A percentile compares a stretch with the other conserved stretches of the same genome.
These are phyloP conservation scores for Aschersonia sp. DNA, from an alignment of 2,329 filamentous ascomycete species.

Conservation along the genomic window DNA sequence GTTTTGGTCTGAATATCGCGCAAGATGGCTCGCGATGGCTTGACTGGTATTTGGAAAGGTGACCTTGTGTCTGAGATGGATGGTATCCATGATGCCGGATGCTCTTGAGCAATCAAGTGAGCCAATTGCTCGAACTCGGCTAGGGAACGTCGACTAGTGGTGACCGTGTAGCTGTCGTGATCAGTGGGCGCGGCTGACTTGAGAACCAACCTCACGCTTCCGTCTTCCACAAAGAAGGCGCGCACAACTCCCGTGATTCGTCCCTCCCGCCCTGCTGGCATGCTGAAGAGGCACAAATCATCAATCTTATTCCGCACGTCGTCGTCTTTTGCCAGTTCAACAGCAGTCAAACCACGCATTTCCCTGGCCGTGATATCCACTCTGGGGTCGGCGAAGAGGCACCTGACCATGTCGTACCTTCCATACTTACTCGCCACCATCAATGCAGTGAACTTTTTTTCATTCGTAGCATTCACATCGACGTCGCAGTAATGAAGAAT, in stretches of 20 bases:
- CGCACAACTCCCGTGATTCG: constrained; percentile 86
- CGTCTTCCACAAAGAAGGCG: constrained; percentile 95
- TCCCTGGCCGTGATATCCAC: constrained; percentile 80
- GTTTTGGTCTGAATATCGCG: constrained; percentile 77
- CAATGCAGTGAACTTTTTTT: constrained; percentile 84
- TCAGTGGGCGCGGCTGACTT: constrained; percentile 85
- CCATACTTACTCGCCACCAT: constrained; percentile 99
- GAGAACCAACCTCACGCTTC: constrained; percentile 78
- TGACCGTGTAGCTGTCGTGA: constrained; percentile 76
- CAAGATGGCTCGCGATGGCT: constrained; percentile 73
- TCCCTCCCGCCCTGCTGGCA: constrained; percentile 54
- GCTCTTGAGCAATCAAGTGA: constrained; percentile 70
- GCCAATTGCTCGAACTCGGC: constrained; percentile 84
- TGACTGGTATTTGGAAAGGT: constrained; percentile 85
- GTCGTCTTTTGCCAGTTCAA: constrained; percentile 94
- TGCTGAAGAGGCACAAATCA: constrained; percentile 74
- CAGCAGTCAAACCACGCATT: constrained; percentile 75
- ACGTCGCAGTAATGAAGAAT: constrained; percentile 77
- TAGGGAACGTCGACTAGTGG: constrained; percentile 78
- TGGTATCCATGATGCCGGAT: constrained; percentile 91
- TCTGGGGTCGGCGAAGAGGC: constrained; percentile 72
- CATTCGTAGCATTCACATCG: constrained; percentile 92
- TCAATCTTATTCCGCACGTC: constrained; percentile 95
- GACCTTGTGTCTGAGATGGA: constrained; percentile 62
- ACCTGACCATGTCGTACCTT: constrained; percentile 79